These are phyloP conservation scores for Cryptococcus amylolentus DNA, from an alignment of 1,284 basidiomycete genomes.

Conservation along the genomic window DNA sequence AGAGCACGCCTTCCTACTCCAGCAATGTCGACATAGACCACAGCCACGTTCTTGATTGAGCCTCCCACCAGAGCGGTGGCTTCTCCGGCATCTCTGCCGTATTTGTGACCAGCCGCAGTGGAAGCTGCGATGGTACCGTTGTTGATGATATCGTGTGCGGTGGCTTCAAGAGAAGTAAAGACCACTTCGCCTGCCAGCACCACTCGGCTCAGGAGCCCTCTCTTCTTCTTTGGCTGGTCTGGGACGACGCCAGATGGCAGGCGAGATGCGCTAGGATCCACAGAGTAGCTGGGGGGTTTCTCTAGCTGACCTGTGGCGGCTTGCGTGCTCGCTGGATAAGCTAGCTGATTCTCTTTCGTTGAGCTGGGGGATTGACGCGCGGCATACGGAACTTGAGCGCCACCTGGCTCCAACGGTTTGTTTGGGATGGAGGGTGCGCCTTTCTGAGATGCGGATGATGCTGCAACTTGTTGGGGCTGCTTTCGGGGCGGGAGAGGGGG, in stretches of 20 bases:
- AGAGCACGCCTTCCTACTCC: constrained; percentile 68
- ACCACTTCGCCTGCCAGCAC: constrained; percentile 69
- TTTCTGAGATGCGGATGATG: neutral
- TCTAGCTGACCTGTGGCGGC: too few species aligned
- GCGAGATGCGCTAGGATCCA: constrained; percentile 5
- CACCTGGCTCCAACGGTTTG: too few species aligned
- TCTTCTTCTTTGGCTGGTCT: constrained; percentile 27
- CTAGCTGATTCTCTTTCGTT: too few species aligned
- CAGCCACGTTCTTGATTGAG: constrained; percentile 62
- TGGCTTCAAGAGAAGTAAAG: constrained; percentile 66
- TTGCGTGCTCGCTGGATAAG: too few species aligned
- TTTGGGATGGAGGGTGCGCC: neutral
- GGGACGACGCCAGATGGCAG: constrained; percentile 4
- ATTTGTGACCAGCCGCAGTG: constrained; percentile 59
- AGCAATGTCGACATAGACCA: constrained; percentile 71
- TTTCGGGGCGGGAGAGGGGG: constrained; percentile 12
- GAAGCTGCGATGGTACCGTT: constrained; percentile 59
- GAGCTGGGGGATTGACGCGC: too few species aligned
- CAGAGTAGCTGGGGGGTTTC: too few species aligned
- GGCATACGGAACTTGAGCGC: too few species aligned
- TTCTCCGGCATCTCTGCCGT: constrained; percentile 63
- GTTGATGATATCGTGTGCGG: constrained; percentile 60
- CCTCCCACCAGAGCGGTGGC: constrained; percentile 61
- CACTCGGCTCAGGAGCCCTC: constrained; percentile 53
- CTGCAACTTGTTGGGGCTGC: neutral